A percentile compares a stretch with the other conserved stretches of the same genome.
Evolutionary conservation across 345 rosid genomes (phyloP).

Genomic region (Ricinus communis): DNA sequence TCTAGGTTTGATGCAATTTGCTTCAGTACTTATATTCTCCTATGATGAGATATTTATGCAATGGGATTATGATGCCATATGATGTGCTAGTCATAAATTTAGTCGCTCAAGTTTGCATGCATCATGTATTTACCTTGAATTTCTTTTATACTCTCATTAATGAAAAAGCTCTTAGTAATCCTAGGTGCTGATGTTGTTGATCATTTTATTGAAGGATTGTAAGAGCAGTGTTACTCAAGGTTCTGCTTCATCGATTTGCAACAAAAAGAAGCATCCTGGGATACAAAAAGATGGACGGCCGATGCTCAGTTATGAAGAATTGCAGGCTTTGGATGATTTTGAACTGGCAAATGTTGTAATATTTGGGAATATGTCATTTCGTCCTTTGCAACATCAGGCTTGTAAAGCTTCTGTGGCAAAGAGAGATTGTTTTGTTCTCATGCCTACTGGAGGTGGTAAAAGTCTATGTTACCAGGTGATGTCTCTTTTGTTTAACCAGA

Average conservation of each 20-base stretch:
- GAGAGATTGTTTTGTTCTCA: slow-evolving; percentile 76
- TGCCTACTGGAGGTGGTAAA: slow-evolving; percentile 96
- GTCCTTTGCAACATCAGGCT: slow-evolving; percentile 80
- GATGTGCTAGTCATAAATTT: neutral
- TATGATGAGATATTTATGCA: neutral
- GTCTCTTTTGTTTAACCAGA: slow-evolving; percentile 10
- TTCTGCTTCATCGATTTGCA: slow-evolving; percentile 41
- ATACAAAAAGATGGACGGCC: slow-evolving; percentile 26
- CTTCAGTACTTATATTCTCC: neutral
- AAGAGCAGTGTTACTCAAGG: slow-evolving; percentile 40
- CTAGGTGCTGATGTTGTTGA: slow-evolving; percentile 21
- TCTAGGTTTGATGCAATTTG: neutral
- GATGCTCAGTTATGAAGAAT: slow-evolving; percentile 63
- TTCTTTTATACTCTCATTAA: neutral
- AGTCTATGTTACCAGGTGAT: slow-evolving; percentile 88
- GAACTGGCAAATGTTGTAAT: slow-evolving; percentile 87
- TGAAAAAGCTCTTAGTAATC: slow-evolving; percentile 3
- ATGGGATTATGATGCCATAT: neutral
- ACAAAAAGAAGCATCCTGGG: slow-evolving; percentile 29
- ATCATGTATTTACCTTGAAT: neutral
- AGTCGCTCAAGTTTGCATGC: neutral
- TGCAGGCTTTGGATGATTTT: slow-evolving; percentile 72
- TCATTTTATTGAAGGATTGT: slow-evolving; percentile 46
- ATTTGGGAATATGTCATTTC: slow-evolving; percentile 63
- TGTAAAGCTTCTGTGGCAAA: slow-evolving; percentile 69